These are phyloP conservation scores for Asterophora lycoperdoides DNA, from an alignment of 768 basidiomycete species.

Conservation along the genomic window DNA sequence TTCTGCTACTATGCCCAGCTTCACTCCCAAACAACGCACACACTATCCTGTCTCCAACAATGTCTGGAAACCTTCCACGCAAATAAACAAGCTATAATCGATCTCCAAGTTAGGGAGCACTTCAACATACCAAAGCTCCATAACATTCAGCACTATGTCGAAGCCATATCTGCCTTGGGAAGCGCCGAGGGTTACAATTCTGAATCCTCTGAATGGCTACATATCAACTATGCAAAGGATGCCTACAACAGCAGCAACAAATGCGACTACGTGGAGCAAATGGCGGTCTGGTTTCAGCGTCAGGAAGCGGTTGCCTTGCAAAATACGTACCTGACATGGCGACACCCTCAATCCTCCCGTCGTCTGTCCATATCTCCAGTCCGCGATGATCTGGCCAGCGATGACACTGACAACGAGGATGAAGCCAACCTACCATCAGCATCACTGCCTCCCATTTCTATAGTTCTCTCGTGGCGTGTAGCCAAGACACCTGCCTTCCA, in stretches of 20 bases:
- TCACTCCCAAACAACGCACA: slow-evolving; percentile 12
- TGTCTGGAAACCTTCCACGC: too few relatives aligned
- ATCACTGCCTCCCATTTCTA: too few relatives aligned
- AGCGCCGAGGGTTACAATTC: too few relatives aligned
- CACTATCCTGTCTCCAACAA: slow-evolving; percentile 30
- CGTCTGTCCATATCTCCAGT: too few relatives aligned
- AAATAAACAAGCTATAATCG: too few relatives aligned
- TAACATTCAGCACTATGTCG: slow-evolving; percentile 27
- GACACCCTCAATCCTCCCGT: too few relatives aligned
- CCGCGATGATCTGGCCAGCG: too few relatives aligned
- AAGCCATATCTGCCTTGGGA: too few relatives aligned
- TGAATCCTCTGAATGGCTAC: too few relatives aligned
- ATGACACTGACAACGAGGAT: too few relatives aligned
- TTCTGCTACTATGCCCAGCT: slow-evolving; percentile 21
- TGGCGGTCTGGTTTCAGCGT: too few relatives aligned
- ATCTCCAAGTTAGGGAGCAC: slow-evolving; percentile 23
- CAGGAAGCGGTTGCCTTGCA: not conserved
- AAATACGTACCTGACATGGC: not conserved
- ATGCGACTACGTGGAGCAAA: slow-evolving; percentile 28
- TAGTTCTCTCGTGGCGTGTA: not conserved
- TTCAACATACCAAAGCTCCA: slow-evolving; percentile 40
- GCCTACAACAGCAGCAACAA: slow-evolving; percentile 28
- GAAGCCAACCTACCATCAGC: too few relatives aligned
- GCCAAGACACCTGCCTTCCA: slow-evolving; percentile 1
- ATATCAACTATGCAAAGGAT: slow-evolving; percentile 1